Percentiles rank a stretch among this genome's conserved stretches.
These are phyloP conservation scores for Cercospora zeina DNA, from an alignment of 2,329 filamentous ascomycete genomes.

Conservation along the genomic window DNA sequence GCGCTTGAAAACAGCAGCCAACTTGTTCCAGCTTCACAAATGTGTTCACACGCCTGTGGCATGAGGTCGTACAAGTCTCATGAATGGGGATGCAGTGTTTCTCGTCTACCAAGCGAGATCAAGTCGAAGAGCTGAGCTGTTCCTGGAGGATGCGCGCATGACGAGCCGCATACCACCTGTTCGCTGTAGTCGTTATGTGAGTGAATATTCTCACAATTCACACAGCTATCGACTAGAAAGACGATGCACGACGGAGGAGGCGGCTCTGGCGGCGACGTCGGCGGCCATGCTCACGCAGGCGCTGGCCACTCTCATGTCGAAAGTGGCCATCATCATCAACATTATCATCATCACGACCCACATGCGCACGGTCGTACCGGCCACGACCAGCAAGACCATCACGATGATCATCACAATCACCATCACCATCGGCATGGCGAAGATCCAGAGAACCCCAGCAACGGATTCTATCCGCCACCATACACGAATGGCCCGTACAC, in stretches of 20 bases:
- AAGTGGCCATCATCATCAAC: neutral
- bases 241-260: conserved; percentile 9
- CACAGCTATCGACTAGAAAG: neutral
- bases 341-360: neutral
- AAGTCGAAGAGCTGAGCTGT: neutral
- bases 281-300: neutral
- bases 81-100: too few species aligned
- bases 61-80: too few species aligned
- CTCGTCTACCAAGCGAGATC: too few species aligned
- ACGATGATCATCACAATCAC: neutral
- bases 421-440: neutral
- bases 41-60: too few species aligned
- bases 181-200: neutral
- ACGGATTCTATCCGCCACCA: neutral
- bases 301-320: conserved; percentile 7
- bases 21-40: too few species aligned
- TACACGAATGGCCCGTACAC: neutral
- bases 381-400: neutral
- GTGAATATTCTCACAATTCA: neutral
- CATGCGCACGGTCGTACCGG: neutral
- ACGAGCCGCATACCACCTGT: neutral
- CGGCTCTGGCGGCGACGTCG: conserved; percentile 3
- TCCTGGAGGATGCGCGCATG: neutral
- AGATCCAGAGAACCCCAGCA: neutral
- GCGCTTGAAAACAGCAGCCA: too few species aligned